phyloP scores from a whole-genome alignment of 352 stramenopile species.

The Globisporangium mamillatum region DNA sequence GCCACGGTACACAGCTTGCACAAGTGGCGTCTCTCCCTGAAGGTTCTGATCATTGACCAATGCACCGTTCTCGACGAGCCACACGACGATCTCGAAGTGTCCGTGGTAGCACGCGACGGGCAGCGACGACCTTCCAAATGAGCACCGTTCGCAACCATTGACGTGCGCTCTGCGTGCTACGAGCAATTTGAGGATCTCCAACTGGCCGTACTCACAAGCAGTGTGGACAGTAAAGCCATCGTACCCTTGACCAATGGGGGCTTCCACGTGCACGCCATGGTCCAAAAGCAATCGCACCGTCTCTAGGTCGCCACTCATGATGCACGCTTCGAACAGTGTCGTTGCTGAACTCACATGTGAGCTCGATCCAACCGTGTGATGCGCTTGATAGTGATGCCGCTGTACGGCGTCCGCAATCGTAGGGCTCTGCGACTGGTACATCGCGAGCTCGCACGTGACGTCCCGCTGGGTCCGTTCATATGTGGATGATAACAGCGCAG shows the following conservation, averaged over 20 bases:
- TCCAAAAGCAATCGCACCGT: neutral
- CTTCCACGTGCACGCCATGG: neutral
- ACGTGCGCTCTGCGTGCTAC: neutral
- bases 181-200: neutral
- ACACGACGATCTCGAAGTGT: neutral
- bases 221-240: neutral
- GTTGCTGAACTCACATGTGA: neutral
- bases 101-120: neutral
- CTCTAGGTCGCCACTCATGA: neutral
- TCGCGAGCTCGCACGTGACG: neutral
- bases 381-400: neutral
- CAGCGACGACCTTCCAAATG: neutral
- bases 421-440: neutral
- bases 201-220: neutral
- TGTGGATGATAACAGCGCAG: neutral
- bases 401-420: neutral
- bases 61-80: neutral
- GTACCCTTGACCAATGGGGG: neutral
- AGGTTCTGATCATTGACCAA: neutral
- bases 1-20: neutral
- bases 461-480: neutral
- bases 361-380: neutral
- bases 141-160: neutral
- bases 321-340: neutral
- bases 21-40: neutral